phyloP scores from a whole-genome alignment of 2,329 filamentous ascomycete genomes.

The Aspergillus jensenii region DNA sequence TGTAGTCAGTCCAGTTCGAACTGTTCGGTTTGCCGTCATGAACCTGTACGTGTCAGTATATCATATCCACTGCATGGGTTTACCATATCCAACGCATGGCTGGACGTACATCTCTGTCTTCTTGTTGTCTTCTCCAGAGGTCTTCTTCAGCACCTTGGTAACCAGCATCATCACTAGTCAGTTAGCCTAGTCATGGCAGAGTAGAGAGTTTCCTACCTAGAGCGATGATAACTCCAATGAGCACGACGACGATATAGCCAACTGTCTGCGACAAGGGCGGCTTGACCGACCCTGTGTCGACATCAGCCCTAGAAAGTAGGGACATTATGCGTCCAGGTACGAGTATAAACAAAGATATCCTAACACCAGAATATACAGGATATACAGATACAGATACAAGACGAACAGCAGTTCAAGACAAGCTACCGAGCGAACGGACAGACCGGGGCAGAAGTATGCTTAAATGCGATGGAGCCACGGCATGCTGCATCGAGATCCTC shows the following conservation, averaged over 20 bases:
- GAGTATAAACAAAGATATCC: no score
- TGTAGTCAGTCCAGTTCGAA: conserved; percentile 53
- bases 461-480: background rate
- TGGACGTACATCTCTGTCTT: conserved; percentile 51
- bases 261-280: conserved; percentile 40
- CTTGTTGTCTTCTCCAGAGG: conserved; percentile 52
- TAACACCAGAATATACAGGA: no score
- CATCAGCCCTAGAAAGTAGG: background rate
- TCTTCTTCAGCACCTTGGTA: conserved; percentile 49
- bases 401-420: background rate
- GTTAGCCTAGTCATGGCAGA: background rate
- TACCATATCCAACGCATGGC: background rate
- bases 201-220: conserved; percentile 21
- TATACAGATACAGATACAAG: background rate
- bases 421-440: background rate
- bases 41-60: conserved; percentile 35
- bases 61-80: background rate
- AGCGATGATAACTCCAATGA: conserved; percentile 43
- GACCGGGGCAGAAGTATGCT: background rate
- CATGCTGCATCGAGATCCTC: background rate
- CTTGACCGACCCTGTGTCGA: conserved; percentile 18
- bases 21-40: conserved; percentile 54
- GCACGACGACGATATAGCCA: conserved; percentile 46
- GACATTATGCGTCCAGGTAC: background rate
- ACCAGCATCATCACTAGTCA: conserved; percentile 44